Evolutionary conservation across 352 stramenopile genomes (phyloP).

Genomic region (Globisporangium acanthophoron): DNA sequence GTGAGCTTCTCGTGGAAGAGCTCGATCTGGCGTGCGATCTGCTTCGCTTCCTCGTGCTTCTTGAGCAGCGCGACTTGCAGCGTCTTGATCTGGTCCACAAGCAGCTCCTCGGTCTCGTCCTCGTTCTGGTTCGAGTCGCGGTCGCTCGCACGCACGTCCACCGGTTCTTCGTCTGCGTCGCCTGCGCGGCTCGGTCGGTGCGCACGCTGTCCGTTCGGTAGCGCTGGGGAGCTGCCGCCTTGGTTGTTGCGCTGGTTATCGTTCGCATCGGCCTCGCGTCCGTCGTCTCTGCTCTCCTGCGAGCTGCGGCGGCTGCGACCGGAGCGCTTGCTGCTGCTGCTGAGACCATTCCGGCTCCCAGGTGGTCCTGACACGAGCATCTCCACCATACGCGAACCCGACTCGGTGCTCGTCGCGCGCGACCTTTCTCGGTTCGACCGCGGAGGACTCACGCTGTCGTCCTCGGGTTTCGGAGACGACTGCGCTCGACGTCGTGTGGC

Average conservation of each 20-base stretch:
- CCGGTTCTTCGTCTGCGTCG: constrained; percentile 12
- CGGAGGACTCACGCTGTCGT: neutral
- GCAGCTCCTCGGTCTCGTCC: constrained; percentile 50
- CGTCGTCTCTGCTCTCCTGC: constrained; percentile 9
- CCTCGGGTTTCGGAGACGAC: constrained; percentile 7
- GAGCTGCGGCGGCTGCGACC: constrained; percentile 12
- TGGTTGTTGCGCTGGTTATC: constrained; percentile 18
- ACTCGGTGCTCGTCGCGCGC: constrained; percentile 4
- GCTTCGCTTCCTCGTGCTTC: constrained; percentile 77
- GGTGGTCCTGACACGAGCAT: neutral
- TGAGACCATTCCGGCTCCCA: neutral
- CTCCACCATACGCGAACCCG: constrained; percentile 6
- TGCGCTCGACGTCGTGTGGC: constrained; percentile 1
- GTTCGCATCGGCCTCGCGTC: neutral
- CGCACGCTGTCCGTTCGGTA: constrained; percentile 1
- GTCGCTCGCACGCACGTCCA: constrained; percentile 11
- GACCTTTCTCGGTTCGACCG: constrained; percentile 1
- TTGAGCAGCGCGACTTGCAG: constrained; percentile 57
- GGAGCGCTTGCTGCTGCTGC: constrained; percentile 5
- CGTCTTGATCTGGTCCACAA: constrained; percentile 61
- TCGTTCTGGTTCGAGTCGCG: constrained; percentile 55
- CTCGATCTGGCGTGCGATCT: constrained; percentile 53
- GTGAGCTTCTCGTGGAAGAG: constrained; percentile 46
- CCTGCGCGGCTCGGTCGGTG: neutral
- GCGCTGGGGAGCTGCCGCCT: neutral